Evolutionary conservation across 495 filamentous ascomycete genomes (phyloP).

Genomic region (Neurospora sp.): DNA sequence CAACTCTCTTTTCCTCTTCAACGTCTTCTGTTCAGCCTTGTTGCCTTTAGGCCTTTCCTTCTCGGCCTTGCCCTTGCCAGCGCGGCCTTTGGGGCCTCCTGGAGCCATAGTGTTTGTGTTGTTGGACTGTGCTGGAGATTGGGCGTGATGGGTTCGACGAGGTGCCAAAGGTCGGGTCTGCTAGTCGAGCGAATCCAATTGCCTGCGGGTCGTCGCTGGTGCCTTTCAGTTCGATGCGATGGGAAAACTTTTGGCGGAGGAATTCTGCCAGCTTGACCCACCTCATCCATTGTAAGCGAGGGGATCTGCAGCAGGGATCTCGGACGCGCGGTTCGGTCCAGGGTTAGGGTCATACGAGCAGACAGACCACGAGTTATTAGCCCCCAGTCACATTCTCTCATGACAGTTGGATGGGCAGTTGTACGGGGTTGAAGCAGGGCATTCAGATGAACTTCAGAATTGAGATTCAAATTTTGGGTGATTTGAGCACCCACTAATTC

Average conservation of each 20-base stretch:
- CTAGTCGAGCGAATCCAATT: not conserved
- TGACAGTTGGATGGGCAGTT: not conserved
- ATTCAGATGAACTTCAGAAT: not conserved
- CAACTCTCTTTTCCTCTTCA: conserved; percentile 37
- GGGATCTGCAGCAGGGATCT: not conserved
- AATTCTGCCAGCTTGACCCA: conserved; percentile 21
- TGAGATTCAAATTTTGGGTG: not conserved
- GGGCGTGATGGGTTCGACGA: conserved; percentile 9
- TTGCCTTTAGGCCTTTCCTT: conserved; percentile 14
- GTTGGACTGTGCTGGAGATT: not conserved
- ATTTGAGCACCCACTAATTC: not conserved
- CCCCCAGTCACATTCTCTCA: not conserved
- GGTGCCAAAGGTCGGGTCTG: not conserved
- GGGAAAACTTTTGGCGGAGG: conserved; percentile 26
- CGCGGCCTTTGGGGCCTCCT: conserved; percentile 6
- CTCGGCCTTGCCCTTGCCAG: conserved; percentile 4
- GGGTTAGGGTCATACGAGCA: not conserved
- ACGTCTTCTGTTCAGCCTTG: conserved; percentile 24
- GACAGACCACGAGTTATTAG: not conserved
- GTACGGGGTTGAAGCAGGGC: not conserved
- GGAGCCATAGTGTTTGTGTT: conserved; percentile 11
- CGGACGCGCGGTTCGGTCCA: not conserved
- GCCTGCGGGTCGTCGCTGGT: not conserved
- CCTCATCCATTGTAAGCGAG: not conserved
- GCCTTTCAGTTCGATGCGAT: not conserved